A percentile compares a stretch with the other conserved stretches of the same genome.
Evolutionary conservation across 495 filamentous ascomycete species (phyloP).

Genomic region (Trichoderma virens): DNA sequence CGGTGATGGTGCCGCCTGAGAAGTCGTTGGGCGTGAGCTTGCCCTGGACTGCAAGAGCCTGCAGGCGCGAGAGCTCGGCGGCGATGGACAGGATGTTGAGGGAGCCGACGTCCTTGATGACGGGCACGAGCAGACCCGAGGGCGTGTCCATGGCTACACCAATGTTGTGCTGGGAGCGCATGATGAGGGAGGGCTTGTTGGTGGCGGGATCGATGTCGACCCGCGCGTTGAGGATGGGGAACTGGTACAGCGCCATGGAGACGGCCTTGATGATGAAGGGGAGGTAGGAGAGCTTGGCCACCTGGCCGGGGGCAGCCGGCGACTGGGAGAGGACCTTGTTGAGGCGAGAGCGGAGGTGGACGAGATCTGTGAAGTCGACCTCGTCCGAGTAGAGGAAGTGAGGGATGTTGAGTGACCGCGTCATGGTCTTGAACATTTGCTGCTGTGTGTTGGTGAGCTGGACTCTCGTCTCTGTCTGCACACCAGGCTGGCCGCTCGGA

Average conservation of each 20-base stretch:
- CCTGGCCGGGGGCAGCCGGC: slow-evolving; percentile 21
- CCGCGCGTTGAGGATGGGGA: slow-evolving; percentile 80
- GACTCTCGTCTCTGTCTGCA: slow-evolving; percentile 57
- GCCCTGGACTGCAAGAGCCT: slow-evolving; percentile 58
- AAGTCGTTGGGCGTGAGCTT: slow-evolving; percentile 73
- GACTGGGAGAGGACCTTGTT: slow-evolving; percentile 46
- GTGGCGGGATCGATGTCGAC: slow-evolving; percentile 49
- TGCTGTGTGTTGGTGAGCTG: slow-evolving; percentile 70
- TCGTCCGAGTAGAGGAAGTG: slow-evolving; percentile 92
- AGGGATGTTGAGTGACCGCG: slow-evolving; percentile 76
- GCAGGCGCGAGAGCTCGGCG: slow-evolving; percentile 65
- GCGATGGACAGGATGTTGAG: slow-evolving; percentile 71
- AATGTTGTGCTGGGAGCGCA: slow-evolving; percentile 83
- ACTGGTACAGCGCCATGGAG: slow-evolving; percentile 69
- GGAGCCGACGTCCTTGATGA: slow-evolving; percentile 73
- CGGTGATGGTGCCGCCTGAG: slow-evolving; percentile 81
- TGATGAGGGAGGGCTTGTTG: slow-evolving; percentile 59
- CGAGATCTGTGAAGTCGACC: slow-evolving; percentile 66
- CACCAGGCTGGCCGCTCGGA: slow-evolving; percentile 5
- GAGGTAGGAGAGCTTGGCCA: slow-evolving; percentile 69
- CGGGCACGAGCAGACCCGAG: slow-evolving; percentile 83
- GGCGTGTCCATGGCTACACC: slow-evolving; percentile 96
- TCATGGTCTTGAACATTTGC: slow-evolving; percentile 99
- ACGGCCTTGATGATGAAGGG: slow-evolving; percentile 96
- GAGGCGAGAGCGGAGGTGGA: slow-evolving; percentile 59